Base-by-base conservation (phyloP, 441 rosid species). In the Sinapis alba region DNA sequence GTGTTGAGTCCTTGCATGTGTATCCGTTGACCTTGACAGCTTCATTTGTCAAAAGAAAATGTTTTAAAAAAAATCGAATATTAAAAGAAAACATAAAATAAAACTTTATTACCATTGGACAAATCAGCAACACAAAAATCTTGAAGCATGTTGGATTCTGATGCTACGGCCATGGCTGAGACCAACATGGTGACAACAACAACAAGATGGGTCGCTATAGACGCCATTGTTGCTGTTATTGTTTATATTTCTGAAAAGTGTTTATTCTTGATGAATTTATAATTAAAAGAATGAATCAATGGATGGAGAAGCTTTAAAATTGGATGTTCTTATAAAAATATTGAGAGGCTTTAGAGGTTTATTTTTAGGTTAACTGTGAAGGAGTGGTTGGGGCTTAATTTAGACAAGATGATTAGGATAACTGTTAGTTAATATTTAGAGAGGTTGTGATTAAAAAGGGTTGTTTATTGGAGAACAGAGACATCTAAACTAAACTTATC, bases 1-100 rank as follows among this genome's bases (percentile, higher is more conserved):
- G 85, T 18, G 86, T 78, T 8, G 82, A 74, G 0, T 81, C 77
- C 68, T 90, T 92, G 89, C 97, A 92, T 2, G 81, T 56, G 84
- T 90, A 89, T 19, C 95, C 97, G 28, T 90, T 89, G 71, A 90
- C 74, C 69, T 83, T 87, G 30, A 81, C 79, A 28, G 81, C 88
- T 89, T 85, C 66, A 62, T 66, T 50, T 36, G 5, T 62, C 19
- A 34, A 36, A 2, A 38, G 6, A 53, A 4, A 18, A 53, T 8
- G 26, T 53, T 53, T 7, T 1, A 50, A 50, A 50, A 50, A 18
- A 38, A 10, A 18, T 18, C 18, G 23, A 12, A 50, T 50, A 18
- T 7, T 50, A 47, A 16, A 18, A 18, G 18, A 6, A 47, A 18
- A 16, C 11, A 16, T 16, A 2, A 50, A 28, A 18, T 7, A 51